These are phyloP conservation scores for Grosmannia huntii DNA, from an alignment of 2,329 filamentous ascomycete species.

Conservation along the genomic window DNA sequence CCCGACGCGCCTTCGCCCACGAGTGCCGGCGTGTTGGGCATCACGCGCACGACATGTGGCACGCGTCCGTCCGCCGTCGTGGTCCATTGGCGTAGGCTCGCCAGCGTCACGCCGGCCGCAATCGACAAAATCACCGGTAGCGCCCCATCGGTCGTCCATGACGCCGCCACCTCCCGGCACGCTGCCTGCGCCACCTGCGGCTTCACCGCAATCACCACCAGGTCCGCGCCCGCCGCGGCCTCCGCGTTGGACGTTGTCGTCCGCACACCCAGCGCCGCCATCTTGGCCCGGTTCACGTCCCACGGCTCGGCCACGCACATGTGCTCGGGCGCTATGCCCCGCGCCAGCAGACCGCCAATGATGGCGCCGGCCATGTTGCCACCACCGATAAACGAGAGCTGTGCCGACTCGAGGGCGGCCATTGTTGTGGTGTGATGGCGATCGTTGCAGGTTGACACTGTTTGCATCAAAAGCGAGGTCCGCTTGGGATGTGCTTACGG, in stretches of 20 bases:
- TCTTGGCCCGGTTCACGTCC: slow-evolving; percentile 39
- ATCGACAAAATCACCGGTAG: slow-evolving; percentile 34
- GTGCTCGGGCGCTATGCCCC: slow-evolving; percentile 29
- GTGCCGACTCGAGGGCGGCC: slow-evolving; percentile 18
- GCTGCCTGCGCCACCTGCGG: slow-evolving; percentile 35
- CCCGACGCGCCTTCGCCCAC: slow-evolving; percentile 37
- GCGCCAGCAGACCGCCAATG: slow-evolving; percentile 32
- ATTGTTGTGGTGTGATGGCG: neutral
- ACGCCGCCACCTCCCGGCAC: slow-evolving; percentile 31
- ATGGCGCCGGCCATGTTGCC: slow-evolving; percentile 42
- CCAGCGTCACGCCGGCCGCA: slow-evolving; percentile 34
- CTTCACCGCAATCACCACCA: slow-evolving; percentile 38
- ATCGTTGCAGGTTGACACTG: too few relatives aligned
- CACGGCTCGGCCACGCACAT: slow-evolving; percentile 37
- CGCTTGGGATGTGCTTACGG: too few relatives aligned
- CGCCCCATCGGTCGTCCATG: slow-evolving; percentile 18
- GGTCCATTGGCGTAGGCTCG: slow-evolving; percentile 30
- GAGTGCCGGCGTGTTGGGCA: slow-evolving; percentile 39
- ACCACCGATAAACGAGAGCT: slow-evolving; percentile 28
- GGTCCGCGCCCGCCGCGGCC: slow-evolving; percentile 28
- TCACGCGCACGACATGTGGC: slow-evolving; percentile 35
- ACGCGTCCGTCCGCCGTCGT: slow-evolving; percentile 22
- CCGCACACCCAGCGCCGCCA: slow-evolving; percentile 29
- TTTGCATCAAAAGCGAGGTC: too few relatives aligned
- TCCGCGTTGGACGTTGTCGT: slow-evolving; percentile 34